These are phyloP conservation scores for Dothidotthia symphoricarpi DNA, from an alignment of 2,329 filamentous ascomycete genomes.

Conservation along the genomic window DNA sequence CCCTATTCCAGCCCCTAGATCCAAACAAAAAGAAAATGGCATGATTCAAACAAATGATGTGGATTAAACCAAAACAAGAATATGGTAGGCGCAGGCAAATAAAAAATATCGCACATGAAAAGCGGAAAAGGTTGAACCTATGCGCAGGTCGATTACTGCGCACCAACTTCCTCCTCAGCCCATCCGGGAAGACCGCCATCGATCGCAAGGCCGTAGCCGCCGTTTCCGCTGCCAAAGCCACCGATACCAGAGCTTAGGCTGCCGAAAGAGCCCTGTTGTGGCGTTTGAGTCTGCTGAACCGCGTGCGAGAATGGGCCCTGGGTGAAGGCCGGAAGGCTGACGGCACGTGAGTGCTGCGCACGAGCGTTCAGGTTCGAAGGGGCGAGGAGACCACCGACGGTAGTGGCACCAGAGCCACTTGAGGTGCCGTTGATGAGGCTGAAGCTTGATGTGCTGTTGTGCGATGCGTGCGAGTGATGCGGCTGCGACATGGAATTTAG, in stretches of 20 bases:
- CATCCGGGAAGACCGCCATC: conserved; percentile 60
- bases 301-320: conserved; percentile 56
- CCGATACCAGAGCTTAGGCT: conserved; percentile 60
- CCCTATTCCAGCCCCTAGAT: conserved; percentile 5
- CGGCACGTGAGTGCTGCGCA: conserved; percentile 72
- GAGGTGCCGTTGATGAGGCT: conserved; percentile 48
- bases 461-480: conserved; percentile 58
- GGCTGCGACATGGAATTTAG: conserved; percentile 63
- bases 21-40: conserved; percentile 6
- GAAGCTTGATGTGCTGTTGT: conserved; percentile 54
- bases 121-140: neutral
- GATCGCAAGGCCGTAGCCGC: conserved; percentile 59
- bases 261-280: conserved; percentile 52
- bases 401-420: conserved; percentile 58
- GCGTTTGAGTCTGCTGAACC: conserved; percentile 38
- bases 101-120: conserved; percentile 2
- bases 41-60: conserved; percentile 1
- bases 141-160: conserved; percentile 42
- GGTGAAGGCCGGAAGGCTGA: conserved; percentile 77
- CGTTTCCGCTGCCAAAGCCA: conserved; percentile 54
- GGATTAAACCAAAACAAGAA: neutral
- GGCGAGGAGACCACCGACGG: conserved; percentile 73
- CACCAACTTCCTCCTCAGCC: conserved; percentile 63
- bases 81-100: neutral
- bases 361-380: conserved; percentile 62